Evolutionary conservation across 257 asterid species (phyloP), one percentile per base, ranked within the genome.

Genomic region (Solanum chiquidenum): DNA sequence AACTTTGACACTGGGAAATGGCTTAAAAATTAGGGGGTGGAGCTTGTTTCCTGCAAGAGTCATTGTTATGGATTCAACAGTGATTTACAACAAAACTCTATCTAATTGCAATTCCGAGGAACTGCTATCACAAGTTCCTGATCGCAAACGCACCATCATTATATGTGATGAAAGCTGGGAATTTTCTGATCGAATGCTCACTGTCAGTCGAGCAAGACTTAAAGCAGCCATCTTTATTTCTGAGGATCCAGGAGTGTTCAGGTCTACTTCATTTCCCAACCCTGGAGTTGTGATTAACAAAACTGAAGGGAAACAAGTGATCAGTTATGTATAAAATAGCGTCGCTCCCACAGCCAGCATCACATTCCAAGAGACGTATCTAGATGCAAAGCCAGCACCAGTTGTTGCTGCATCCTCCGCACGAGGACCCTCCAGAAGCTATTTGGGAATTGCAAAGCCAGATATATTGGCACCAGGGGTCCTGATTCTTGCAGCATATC

Each of bases 231-330:
- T 86, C 69, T 86, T 71, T 75, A 86, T 86, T 35, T 68, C 77
- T 75, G 88, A 86, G 35, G 88, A 71, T 40, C 88, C 83, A 31
- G 66, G 71, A 38, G 80, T 86, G 4, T 86, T 86, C 88, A 49
- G 71, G 34, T 71, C 88, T 31, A 33, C 83, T 44, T 3, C 29
- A 40, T 86, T 86, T 71, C 49, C 88, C 23, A 46, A 69, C 3
- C 88, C 72, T 9, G 88, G 88, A 69, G 88, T 86, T 6, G 83
- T 86, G 16, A 69, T 86, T 42, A 86, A 35, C 34, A 73, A 52
- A 21, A 42, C 49, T 31, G 88, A 86, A 25, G 88, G 88, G 21
- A 42, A 86, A 42, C 83, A 86, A 86, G 88, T 71, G 4, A 86
- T 71, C 21, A 20, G 33, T 35, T 86, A 86, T 27, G 52, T 69